phyloP scores from a whole-genome alignment of 2,329 filamentous ascomycete genomes.

The Alternaria postmessia region DNA sequence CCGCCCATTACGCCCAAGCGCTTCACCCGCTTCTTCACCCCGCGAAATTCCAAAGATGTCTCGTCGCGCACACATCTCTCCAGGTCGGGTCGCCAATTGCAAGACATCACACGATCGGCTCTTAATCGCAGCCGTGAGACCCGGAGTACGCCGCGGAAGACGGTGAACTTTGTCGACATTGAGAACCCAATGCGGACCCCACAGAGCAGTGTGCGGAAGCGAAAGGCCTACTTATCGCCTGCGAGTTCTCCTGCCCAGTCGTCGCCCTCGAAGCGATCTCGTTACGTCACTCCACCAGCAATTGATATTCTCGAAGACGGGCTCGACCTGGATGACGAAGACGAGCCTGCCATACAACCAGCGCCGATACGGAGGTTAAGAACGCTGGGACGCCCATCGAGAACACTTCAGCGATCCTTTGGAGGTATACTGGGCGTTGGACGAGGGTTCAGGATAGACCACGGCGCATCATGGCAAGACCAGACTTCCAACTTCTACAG shows the following conservation, averaged over 20 bases:
- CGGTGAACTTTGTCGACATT: conserved; percentile 50
- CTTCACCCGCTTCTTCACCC: conserved; percentile 62
- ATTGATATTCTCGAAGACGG: conserved; percentile 47
- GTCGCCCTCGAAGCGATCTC: conserved; percentile 52
- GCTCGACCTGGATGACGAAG: conserved; percentile 33
- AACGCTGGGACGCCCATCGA: conserved; percentile 44
- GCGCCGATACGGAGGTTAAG: conserved; percentile 51
- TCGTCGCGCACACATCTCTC: conserved; percentile 39
- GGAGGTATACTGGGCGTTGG: conserved; percentile 53
- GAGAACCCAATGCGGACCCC: conserved; percentile 44
- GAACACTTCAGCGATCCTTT: conserved; percentile 57
- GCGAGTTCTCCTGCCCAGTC: conserved; percentile 52
- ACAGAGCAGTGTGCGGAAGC: conserved; percentile 43
- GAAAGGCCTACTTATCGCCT: conserved; percentile 53
- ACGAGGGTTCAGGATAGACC: conserved; percentile 52
- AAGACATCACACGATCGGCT: conserved; percentile 59
- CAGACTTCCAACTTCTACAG: conserved; percentile 69
- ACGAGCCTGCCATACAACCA: conserved; percentile 35
- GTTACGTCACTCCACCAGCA: conserved; percentile 38
- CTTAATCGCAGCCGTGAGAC: conserved; percentile 50
- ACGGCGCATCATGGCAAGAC: conserved; percentile 63
- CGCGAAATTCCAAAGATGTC: conserved; percentile 48
- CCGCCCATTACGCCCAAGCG: conserved; percentile 62
- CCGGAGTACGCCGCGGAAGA: conserved; percentile 48
- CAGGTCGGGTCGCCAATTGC: conserved; percentile 56